Percentiles rank a stretch among this genome's conserved stretches.
These are phyloP conservation scores for Chrysosphaeria jannelii DNA, from an alignment of 2,329 filamentous ascomycete species.

Conservation along the genomic window DNA sequence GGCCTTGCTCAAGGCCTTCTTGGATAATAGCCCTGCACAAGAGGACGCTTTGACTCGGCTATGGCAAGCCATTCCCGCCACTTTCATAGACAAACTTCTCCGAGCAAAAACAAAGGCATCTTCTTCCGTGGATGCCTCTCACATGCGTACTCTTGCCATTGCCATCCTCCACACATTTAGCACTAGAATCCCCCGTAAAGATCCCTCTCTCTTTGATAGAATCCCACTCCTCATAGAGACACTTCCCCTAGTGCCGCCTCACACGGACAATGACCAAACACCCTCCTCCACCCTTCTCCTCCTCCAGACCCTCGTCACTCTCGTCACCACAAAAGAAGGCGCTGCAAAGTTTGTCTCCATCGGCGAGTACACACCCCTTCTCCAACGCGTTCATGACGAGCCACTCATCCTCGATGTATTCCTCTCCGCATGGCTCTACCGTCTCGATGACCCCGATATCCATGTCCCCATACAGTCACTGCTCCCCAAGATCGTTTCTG, in stretches of 20 bases:
- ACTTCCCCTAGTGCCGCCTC: background rate
- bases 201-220: constrained; percentile 18
- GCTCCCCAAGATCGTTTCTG: constrained; percentile 17
- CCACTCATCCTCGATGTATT: constrained; percentile 24
- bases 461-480: constrained; percentile 14
- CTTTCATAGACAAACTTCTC: constrained; percentile 32
- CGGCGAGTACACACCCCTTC: constrained; percentile 19
- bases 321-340: constrained; percentile 21
- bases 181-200: constrained; percentile 13
- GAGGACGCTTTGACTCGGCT: constrained; percentile 13
- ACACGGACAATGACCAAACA: no score
- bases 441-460: constrained; percentile 5
- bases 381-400: constrained; percentile 23
- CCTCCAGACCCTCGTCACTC: constrained; percentile 23
- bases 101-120: constrained; percentile 14
- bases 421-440: constrained; percentile 21
- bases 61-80: constrained; percentile 29
- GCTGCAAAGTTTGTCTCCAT: constrained; percentile 16
- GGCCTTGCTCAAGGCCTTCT: constrained; percentile 30
- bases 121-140: constrained; percentile 15
- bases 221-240: constrained; percentile 22
- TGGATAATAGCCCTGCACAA: constrained; percentile 18
- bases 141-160: constrained; percentile 32
- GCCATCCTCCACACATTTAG: constrained; percentile 32
- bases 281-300: constrained; percentile 9